phyloP scores from a whole-genome alignment of 1,139 yeast species.

The Ashbya aceris region DNA sequence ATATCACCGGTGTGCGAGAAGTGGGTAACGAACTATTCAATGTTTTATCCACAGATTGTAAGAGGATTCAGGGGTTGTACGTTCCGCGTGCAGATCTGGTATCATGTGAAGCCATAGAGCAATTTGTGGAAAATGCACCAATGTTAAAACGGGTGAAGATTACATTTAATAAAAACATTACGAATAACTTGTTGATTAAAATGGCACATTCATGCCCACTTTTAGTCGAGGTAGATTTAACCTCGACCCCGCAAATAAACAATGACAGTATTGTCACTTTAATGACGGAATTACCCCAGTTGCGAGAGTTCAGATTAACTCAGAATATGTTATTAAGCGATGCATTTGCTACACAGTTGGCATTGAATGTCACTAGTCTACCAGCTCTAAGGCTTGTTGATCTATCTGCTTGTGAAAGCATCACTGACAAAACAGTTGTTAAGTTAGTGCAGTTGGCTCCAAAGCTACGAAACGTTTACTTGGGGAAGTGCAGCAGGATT shows the following conservation, averaged over 20 bases:
- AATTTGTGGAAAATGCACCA: conserved; percentile 55
- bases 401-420: conserved; percentile 72
- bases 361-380: conserved; percentile 25
- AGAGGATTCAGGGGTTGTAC: conserved; percentile 77
- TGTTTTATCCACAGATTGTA: conserved; percentile 65
- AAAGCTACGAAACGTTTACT: conserved; percentile 71
- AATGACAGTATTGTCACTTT: conserved; percentile 53
- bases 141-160: conserved; percentile 76
- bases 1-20: conserved; percentile 74
- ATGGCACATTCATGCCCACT: conserved; percentile 65
- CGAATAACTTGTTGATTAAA: conserved; percentile 56
- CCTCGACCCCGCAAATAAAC: conserved; percentile 68
- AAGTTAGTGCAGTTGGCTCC: conserved; percentile 73
- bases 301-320: conserved; percentile 78
- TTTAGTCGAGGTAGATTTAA: conserved; percentile 83
- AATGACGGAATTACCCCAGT: conserved; percentile 55
- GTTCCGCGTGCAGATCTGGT: conserved; percentile 77
- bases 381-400: conserved; percentile 69
- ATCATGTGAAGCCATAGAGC: conserved; percentile 54
- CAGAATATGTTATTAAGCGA: conserved; percentile 66
- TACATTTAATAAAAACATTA: conserved; percentile 58
- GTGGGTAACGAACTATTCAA: conserved; percentile 58
- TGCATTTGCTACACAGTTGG: conserved; percentile 27
- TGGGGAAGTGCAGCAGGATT: conserved; percentile 81
- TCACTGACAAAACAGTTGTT: conserved; percentile 74